Evolutionary conservation across 805 yeast genomes (phyloP), one percentile per base, ranked within the genome.

Genomic region (Barnettozyma salicaria): DNA sequence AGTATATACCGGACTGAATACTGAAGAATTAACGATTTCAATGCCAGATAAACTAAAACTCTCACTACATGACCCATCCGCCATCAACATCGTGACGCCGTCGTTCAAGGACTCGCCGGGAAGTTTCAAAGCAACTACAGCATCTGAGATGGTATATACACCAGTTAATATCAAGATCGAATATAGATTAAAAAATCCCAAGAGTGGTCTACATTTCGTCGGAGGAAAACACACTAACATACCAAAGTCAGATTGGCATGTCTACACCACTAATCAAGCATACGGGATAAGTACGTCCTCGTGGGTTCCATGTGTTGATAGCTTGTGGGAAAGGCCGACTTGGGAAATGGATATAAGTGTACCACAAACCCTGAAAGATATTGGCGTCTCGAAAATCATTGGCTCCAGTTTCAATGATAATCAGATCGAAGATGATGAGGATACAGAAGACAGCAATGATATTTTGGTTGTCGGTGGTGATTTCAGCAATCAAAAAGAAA

Each of bases 261-360:
- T 86, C 2, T 88, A 83, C 58, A 90, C 97, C 0, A 68, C 76
- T 2, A 89, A 90, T 52, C 70, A 85, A 5, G 88, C 86, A 20
- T 60, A 80, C 30, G 86, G 87, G 13, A 70, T 82, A 4, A 76
- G 92, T 12, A 84, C 97, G 0, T 85, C 96, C 3, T 81, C 88
- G n/a, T 92, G 99, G 99, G 83, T 92, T 33, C 99, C 99, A 0
- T 92, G 98, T 55, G 71, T 92, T 6, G 97, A 92, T 46, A 84
- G 81, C 30, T 58, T 88, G 22, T 81, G 89, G 74, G 96, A 88
- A 49, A 74, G 86, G 43, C 81, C 84, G 29, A 82, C 96, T 1
- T 92, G 97, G 97, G 88, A 88, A 44, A 56, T 92, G 8, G 95
- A 86, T 53, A 66, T 92, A n/a, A 76, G 80, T 43, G 78, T 87